Evolutionary conservation across 768 basidiomycete genomes (phyloP), one percentile per base, ranked within the genome.

Genomic region (Termitomyces sp.): DNA sequence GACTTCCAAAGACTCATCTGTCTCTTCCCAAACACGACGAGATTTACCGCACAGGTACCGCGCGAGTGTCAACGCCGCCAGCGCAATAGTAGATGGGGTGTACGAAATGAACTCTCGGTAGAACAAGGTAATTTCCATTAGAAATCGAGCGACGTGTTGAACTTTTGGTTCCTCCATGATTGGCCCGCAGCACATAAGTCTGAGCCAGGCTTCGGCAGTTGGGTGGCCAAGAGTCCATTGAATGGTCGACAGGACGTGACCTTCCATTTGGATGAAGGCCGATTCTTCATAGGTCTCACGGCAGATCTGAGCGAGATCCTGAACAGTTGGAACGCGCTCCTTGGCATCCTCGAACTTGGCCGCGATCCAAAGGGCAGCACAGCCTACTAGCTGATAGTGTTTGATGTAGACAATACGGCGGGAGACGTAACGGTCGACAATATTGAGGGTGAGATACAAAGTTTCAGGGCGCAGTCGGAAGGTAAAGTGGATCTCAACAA

Each of bases 281-380:
- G 89, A 89, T 72, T 96, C 95, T 69, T 98, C 95, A 71, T 98
- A 98, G 2, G 94, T 93, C 67, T 95, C 89, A 66, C 90, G 93
- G 76, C 97, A 98, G 71, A 97, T 94, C 68, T 94, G 89, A 43
- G 87, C 88, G 53, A 99, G 87, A 62, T 98, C 95, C 68, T 92
- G 87, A 6, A 98, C 91, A 1, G 94, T 92, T 11, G 97, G 97
- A 14, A 98, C 94, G 61, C 95, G 93, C 68, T 98, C 96, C 73
- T 99, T 98, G 23, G 95, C 91, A 68, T 99, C 97, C 74, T 99
- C 97, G 65, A 98, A 99, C 75, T 99, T 99, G 62, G 96, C 91
- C 16, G 97, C 97, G 64, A 98, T 98, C 97, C 97, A 99, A 12
- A 99, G 82, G 38, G 97, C 94, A 23, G 95, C 94, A 68, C 97